Base-by-base conservation (phyloP, 2,329 filamentous ascomycete species). In the Diaporthe citriasiana region DNA sequence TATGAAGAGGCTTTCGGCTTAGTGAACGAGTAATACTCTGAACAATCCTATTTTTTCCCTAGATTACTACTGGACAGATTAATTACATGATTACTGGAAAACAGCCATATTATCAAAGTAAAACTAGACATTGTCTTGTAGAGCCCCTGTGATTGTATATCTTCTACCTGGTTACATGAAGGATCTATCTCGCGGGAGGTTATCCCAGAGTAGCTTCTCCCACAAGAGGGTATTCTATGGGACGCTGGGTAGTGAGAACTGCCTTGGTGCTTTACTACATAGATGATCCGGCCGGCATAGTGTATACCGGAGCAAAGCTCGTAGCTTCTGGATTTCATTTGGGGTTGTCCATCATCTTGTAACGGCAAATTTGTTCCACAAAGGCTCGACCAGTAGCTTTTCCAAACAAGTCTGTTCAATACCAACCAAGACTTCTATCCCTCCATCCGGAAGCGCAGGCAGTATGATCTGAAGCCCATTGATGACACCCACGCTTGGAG, bases 361-460 rank as follows among this genome's bases (percentile, higher is more conserved):
- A 22, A 47, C 10, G 27, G 56, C 68, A 27, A 42, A 71, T 72
- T 79, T 82, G 10, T 72, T 78, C 75, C 80, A 74, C 35, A 82
- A 60, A 0, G 79, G 81, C 38, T 83, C 81, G 35, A 75, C 71
- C 70, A 81, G 47, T 27, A 83, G 76, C 33, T 74, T 75, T 17
- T 79, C 74, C 69, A 82, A 72, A 35, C 74, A 79, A 59, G 74
- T 80, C 17, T 72, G 74, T 73, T 80, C 78, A 19, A 81, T 77
- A 55, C 79, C 82, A 15, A 82, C 65, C 60, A 83, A 83, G 12
- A 81, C 82, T 27, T 57, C 30, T n/a, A 4, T 13, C 10, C 55
- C 33, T 35, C 53, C 30, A 33, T 35, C 53, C 19, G 30, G 30
- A 56, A n/a, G 53, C 19, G 17, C 53, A 56, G 53, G 53, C 10